A percentile compares a stretch with the other conserved stretches of the same genome.
Conservation (phyloP, 2,329 filamentous ascomycete genomes). For the Colletotrichum orbiculare region DNA sequence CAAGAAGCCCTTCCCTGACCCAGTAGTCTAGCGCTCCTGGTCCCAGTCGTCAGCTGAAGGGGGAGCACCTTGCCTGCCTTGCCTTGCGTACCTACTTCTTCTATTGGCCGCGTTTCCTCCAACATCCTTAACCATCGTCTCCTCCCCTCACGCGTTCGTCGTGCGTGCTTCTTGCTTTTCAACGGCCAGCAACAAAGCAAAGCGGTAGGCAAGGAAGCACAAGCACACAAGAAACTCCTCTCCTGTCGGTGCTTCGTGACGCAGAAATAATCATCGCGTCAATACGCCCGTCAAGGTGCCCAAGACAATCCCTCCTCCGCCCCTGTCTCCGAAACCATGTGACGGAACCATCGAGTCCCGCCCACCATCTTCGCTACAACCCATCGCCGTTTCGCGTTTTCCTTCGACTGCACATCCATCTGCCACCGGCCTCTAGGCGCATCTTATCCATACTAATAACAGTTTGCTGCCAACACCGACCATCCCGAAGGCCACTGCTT, state of each 20-base stretch:
- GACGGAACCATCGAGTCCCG: conserved; percentile 37
- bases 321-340: conserved; percentile 37
- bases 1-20: conserved; percentile 9
- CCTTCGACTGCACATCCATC: conserved; percentile 12
- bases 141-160: conserved; percentile 18
- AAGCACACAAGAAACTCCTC: conserved; percentile 16
- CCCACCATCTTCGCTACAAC: conserved; percentile 31
- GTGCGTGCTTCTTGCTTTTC: conserved; percentile 4
- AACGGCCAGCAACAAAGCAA: conserved; percentile 30
- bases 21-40: conserved; percentile 18
- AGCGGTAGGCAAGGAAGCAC: conserved; percentile 3
- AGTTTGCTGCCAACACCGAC: not conserved
- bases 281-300: conserved; percentile 24
- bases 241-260: conserved; percentile 14
- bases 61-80: conserved; percentile 7
- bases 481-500: not conserved
- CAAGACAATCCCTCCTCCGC: conserved; percentile 32
- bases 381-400: conserved; percentile 21
- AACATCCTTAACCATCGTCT: conserved; percentile 29
- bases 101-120: conserved; percentile 26
- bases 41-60: conserved; percentile 35
- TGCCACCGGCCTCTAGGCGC: conserved; percentile 6
- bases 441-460: not conserved
- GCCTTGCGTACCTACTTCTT: conserved; percentile 18
- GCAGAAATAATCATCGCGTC: conserved; percentile 16